Evolutionary conservation across 2,329 filamentous ascomycete genomes (phyloP), one percentile per base, ranked within the genome.

Genomic region (Dothistroma septosporum): DNA sequence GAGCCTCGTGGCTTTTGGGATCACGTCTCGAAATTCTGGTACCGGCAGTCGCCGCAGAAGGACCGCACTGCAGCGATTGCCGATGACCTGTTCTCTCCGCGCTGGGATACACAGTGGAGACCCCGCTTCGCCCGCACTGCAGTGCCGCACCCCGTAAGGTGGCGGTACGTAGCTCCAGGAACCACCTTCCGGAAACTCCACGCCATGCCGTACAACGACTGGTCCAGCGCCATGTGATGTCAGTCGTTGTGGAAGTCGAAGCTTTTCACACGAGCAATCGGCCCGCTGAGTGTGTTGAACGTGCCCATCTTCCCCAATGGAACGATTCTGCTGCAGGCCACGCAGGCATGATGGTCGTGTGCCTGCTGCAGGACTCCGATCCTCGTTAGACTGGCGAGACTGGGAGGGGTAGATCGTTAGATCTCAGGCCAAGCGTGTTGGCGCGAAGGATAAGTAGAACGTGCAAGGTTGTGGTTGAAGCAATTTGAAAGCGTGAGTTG

Each of bases 341-440:
- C 24, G 24, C 53, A 28, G 14, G 53, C 41, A 47, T 10, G 21
- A 57, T 31, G 54, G 37, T 33, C 22, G 19, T 49, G 52, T 32
- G 24, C 44, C n/a, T 48, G 50, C n/a, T 48, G 50, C 50, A 53
- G 24, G 31, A 53, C 31, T n/a, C 50, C 8, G n/a, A 11, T 28
- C n/a, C 31, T 11, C 8, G 12, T 56, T 19, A 16, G 50, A 53
- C 32, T 54, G 46, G 12, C 48, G 12, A 16, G 50, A 53, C 32
- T 54, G 46, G 11, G 55, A 57, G 55, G 55, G 55, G 55, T 57
- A 57, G 44, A 57, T 57, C 24, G 24, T 28, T 35, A 32, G 50
- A 35, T 53, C 50, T 31, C 10, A 31, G 31, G 28, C 31, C 50
- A 53, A 35, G 50, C 8, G 24, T 28, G n/a, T 44, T 44, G 41